Evolutionary conservation across 202 grass and related monocot genomes (phyloP).

Genomic region (Eragrostis tef): DNA sequence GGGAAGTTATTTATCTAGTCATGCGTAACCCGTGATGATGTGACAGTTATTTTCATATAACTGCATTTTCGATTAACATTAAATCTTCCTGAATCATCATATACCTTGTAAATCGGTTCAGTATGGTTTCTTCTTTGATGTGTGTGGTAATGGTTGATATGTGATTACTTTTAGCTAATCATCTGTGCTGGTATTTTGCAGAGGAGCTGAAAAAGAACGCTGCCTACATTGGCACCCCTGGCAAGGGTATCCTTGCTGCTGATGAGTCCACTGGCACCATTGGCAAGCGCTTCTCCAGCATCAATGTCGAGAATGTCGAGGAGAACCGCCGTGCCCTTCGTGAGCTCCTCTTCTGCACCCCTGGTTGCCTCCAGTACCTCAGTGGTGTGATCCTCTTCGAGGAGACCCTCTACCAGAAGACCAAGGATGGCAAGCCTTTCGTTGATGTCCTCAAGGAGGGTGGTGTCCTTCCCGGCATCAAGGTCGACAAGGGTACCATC

Average conservation of each 20-base stretch:
- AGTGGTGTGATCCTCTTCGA: constrained; percentile 81
- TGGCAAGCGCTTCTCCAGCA: constrained; percentile 82
- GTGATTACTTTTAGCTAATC: neutral
- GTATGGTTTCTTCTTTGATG: neutral
- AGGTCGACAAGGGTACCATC: constrained; percentile 80
- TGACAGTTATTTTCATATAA: too few species aligned
- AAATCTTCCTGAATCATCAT: neutral
- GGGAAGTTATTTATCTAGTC: too few species aligned
- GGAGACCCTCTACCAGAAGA: constrained; percentile 91
- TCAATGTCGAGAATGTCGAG: constrained; percentile 87
- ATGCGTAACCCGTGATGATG: too few species aligned
- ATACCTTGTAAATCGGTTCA: neutral
- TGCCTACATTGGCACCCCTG: constrained; percentile 77
- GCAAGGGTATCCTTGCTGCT: constrained; percentile 85
- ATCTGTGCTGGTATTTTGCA: constrained; percentile 24
- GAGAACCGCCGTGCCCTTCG: constrained; percentile 74
- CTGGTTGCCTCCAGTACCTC: constrained; percentile 63
- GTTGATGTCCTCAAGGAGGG: constrained; percentile 69
- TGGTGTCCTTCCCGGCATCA: constrained; percentile 68
- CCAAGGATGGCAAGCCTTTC: constrained; percentile 76
- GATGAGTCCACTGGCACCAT: constrained; percentile 88
- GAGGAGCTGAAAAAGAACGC: constrained; percentile 91
- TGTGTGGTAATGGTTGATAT: neutral
- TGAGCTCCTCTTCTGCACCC: constrained; percentile 79
- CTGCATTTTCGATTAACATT: too few species aligned